phyloP scores from a whole-genome alignment of 139 green algal species.

The Asterochloris erici region DNA sequence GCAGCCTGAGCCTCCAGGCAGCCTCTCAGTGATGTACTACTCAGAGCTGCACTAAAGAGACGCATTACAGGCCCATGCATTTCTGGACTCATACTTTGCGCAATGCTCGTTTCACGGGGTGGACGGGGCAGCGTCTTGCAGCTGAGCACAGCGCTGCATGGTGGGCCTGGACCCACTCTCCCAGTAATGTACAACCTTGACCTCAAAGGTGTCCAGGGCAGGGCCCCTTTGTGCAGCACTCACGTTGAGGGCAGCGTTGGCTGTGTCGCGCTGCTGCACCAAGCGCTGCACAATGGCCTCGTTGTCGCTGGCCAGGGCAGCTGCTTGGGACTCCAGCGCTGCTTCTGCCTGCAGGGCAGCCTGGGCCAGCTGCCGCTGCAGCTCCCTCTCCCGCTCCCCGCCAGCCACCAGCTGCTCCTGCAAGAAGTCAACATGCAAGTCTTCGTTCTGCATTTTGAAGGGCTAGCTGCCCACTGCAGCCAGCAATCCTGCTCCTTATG shows the following conservation, averaged over 20 bases:
- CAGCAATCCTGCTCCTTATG: no score
- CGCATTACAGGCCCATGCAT: no score
- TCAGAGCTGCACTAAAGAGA: no score
- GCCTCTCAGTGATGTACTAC: no score
- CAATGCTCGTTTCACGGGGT: no score
- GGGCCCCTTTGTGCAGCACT: not conserved
- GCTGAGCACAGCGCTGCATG: no score
- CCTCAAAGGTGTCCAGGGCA: no score
- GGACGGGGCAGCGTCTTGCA: no score
- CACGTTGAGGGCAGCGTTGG: constrained; percentile 15
- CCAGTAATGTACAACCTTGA: no score
- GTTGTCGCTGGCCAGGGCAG: constrained; percentile 11
- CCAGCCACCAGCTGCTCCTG: constrained; percentile 48
- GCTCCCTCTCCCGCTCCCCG: constrained; percentile 37
- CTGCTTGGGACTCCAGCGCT: constrained; percentile 27
- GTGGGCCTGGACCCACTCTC: no score
- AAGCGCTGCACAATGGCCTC: constrained; percentile 25
- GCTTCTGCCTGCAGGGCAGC: constrained; percentile 29
- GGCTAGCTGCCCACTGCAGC: no score
- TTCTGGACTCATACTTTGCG: no score
- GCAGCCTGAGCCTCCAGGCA: constrained; percentile 5
- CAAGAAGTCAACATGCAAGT: not conserved
- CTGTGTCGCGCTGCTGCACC: constrained; percentile 33
- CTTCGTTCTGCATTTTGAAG: constrained; percentile 4
- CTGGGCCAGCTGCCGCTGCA: constrained; percentile 29